A percentile compares a stretch with the other conserved stretches of the same genome.
Conservation (phyloP, 2,329 filamentous ascomycete species). For the Sarocladium brachiariae region DNA sequence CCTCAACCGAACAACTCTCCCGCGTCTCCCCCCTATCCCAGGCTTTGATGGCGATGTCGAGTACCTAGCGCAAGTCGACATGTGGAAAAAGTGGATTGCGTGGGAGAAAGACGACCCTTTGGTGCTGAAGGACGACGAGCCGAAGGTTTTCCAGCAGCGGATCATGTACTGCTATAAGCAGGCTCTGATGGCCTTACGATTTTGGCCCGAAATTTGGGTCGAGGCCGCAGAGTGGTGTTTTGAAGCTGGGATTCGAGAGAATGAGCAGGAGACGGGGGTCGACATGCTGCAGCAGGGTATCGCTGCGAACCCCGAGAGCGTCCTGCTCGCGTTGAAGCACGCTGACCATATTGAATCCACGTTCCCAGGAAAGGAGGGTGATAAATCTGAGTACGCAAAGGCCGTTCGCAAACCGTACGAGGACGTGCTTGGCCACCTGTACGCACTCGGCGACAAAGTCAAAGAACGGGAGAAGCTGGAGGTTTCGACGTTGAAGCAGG, state of each 20-base stretch:
- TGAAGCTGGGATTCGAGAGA: conserved; percentile 60
- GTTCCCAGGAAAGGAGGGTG: conserved; percentile 68
- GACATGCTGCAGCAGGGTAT: conserved; percentile 78
- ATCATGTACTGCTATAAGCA: conserved; percentile 91
- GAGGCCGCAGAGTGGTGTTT: conserved; percentile 92
- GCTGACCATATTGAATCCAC: conserved; percentile 81
- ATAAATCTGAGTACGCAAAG: conserved; percentile 68
- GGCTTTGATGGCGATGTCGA: conserved; percentile 85
- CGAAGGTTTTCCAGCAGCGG: conserved; percentile 65
- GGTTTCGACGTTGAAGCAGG: conserved; percentile 49
- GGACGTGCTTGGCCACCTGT: conserved; percentile 77
- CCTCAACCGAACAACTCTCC: conserved; percentile 69
- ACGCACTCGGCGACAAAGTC: conserved; percentile 70
- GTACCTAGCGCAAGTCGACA: conserved; percentile 72
- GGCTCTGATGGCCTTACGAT: conserved; percentile 84
- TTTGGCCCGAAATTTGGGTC: conserved; percentile 95
- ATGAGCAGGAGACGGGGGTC: conserved; percentile 56
- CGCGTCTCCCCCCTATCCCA: conserved; percentile 71
- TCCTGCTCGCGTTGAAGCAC: conserved; percentile 80
- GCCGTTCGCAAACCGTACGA: conserved; percentile 80
- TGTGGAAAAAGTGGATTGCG: conserved; percentile 90
- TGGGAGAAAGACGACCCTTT: conserved; percentile 95
- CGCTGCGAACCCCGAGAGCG: conserved; percentile 87
- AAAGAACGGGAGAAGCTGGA: conserved; percentile 57
- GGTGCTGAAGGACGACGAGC: conserved; percentile 76